phyloP scores from a whole-genome alignment of 2,329 filamentous ascomycete genomes.

The Fusarium ramigenum region DNA sequence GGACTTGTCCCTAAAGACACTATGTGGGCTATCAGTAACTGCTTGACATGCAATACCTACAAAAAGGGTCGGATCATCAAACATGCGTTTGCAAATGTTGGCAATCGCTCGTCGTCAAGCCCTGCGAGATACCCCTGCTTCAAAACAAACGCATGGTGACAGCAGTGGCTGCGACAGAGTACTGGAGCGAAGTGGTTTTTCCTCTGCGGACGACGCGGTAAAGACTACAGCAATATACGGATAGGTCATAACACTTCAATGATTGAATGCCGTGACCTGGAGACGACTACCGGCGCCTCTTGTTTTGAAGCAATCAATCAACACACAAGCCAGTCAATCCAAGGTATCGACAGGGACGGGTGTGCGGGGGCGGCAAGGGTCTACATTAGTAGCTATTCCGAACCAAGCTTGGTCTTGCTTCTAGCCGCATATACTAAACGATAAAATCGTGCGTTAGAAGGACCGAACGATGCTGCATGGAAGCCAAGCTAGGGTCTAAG shows the following conservation, averaged over 20 bases:
- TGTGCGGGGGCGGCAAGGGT: conserved; percentile 37
- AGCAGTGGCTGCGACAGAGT: conserved; percentile 12
- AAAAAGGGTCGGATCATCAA: conserved; percentile 26
- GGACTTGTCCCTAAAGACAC: conserved; percentile 14
- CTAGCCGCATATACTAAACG: conserved; percentile 36
- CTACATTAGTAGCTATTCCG: conserved; percentile 28
- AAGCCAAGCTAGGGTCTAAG: conserved; percentile 42
- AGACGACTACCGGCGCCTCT: conserved; percentile 32
- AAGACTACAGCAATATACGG: background rate
- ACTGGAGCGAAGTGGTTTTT: background rate
- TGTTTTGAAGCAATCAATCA: conserved; percentile 14
- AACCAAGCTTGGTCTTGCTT: conserved; percentile 29
- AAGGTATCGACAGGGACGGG: conserved; percentile 32
- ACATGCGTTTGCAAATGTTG: conserved; percentile 6
- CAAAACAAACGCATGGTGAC: conserved; percentile 5
- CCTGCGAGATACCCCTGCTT: conserved; percentile 10
- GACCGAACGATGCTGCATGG: conserved; percentile 44
- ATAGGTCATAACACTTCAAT: background rate
- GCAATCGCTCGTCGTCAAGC: conserved; percentile 8
- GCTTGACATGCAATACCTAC: conserved; percentile 6
- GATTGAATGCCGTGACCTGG: conserved; percentile 26
- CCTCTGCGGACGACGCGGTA: conserved; percentile 10
- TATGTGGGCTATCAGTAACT: conserved; percentile 20
- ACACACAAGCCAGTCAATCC: conserved; percentile 17
- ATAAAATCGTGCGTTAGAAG: conserved; percentile 45